phyloP scores from a whole-genome alignment of 2,329 filamentous ascomycete species.

The Calonectria fujianensis region DNA sequence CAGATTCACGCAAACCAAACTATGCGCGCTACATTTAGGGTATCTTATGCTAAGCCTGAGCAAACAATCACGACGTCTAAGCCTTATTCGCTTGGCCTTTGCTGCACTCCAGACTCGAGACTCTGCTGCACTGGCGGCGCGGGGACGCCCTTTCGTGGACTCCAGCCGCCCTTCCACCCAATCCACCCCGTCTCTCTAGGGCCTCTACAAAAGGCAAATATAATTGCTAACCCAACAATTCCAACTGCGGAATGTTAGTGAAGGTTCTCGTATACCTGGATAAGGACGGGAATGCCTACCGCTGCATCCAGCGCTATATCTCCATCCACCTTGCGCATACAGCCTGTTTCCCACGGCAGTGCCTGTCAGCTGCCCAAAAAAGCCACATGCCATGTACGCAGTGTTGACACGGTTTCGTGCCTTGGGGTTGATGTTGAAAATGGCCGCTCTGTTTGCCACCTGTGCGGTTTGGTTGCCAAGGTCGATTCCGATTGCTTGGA shows the following conservation, averaged over 20 bases:
- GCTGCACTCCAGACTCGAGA: conserved; percentile 34
- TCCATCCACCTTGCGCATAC: conserved; percentile 72
- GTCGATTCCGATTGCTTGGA: conserved; percentile 83
- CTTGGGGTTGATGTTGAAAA: conserved; percentile 82
- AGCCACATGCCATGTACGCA: conserved; percentile 86
- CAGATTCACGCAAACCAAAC: background rate
- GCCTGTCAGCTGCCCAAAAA: conserved; percentile 84
- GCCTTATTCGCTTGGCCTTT: conserved; percentile 1
- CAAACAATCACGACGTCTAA: background rate
- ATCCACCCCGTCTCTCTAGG: conserved; percentile 58
- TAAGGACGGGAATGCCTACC: conserved; percentile 45
- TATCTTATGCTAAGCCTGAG: background rate
- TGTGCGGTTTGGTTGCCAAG: conserved; percentile 83
- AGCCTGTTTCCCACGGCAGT: conserved; percentile 75
- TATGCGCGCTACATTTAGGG: background rate
- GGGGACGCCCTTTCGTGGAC: conserved; percentile 42
- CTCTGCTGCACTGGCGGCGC: conserved; percentile 26
- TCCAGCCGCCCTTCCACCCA: conserved; percentile 59
- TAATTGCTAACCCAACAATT: conserved; percentile 51
- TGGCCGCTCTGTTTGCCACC: conserved; percentile 82
- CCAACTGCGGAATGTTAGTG: conserved; percentile 45
- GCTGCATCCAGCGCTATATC: conserved; percentile 64
- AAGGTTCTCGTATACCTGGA: background rate
- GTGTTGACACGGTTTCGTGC: conserved; percentile 87
- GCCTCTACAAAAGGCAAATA: conserved; percentile 56